These are phyloP conservation scores for Trichophyton equinum DNA, from an alignment of 2,329 filamentous ascomycete species.

Conservation along the genomic window DNA sequence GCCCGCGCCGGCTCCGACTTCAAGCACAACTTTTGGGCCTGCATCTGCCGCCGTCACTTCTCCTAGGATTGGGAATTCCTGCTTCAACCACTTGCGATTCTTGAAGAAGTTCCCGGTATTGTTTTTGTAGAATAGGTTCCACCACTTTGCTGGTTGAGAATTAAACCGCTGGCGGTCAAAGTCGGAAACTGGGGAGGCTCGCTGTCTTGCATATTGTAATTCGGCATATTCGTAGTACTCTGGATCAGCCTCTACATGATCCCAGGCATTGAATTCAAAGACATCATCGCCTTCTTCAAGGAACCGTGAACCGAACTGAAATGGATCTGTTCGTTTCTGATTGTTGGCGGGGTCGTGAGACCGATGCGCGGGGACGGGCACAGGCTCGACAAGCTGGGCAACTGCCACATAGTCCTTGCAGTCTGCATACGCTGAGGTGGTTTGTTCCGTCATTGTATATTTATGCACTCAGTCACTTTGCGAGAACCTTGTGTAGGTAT, in stretches of 20 bases:
- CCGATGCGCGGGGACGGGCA: conserved; percentile 42
- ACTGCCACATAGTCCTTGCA: conserved; percentile 21
- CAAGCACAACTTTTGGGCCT: conserved; percentile 60
- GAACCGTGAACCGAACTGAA: conserved; percentile 84
- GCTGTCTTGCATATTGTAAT: conserved; percentile 72
- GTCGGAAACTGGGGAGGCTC: conserved; percentile 73
- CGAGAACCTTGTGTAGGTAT: background rate
- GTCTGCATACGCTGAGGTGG: conserved; percentile 14
- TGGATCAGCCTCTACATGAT: conserved; percentile 88
- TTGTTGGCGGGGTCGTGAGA: conserved; percentile 60
- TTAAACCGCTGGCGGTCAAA: conserved; percentile 92
- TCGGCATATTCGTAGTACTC: conserved; percentile 76
- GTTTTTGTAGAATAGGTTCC: conserved; percentile 97
- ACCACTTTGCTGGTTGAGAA: conserved; percentile 82
- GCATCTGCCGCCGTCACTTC: conserved; percentile 59
- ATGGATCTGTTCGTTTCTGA: conserved; percentile 79
- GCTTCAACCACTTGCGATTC: conserved; percentile 89
- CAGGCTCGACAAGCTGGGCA: conserved; percentile 36
- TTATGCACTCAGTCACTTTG: conserved; percentile 10
- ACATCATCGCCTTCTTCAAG: conserved; percentile 77
- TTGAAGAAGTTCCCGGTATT: conserved; percentile 98
- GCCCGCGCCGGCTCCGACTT: conserved; percentile 88
- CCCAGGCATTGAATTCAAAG: conserved; percentile 98
- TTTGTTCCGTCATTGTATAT: background rate
- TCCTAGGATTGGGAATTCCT: conserved; percentile 85